Conservation (phyloP, 805 yeast genomes). For the Monosporozyma yasuniensis region DNA sequence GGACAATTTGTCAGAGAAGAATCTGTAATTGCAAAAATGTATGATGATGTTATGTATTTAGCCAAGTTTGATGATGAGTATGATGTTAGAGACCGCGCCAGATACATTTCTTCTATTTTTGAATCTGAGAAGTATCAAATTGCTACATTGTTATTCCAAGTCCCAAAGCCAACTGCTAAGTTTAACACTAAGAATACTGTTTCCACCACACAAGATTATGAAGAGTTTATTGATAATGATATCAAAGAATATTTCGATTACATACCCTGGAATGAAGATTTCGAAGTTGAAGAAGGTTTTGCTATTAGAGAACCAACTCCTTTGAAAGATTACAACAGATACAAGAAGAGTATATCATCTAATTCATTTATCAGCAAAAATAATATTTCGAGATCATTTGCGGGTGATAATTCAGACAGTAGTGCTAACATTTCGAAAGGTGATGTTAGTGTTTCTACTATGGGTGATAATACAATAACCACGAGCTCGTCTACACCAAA, state of each 20-base stretch:
- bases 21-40: constrained; percentile 41
- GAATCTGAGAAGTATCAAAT: constrained; percentile 45
- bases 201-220: neutral
- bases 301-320: constrained; percentile 33
- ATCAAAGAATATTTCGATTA: constrained; percentile 7
- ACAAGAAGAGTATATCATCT: constrained; percentile 29
- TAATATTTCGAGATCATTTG: constrained; percentile 1
- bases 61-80: constrained; percentile 65
- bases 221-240: constrained; percentile 6
- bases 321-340: constrained; percentile 34
- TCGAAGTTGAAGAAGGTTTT: constrained; percentile 7
- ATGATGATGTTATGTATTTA: constrained; percentile 50
- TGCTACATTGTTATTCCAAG: constrained; percentile 64
- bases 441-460: neutral
- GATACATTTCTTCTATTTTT: constrained; percentile 59
- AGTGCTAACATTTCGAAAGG: neutral
- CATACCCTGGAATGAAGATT: constrained; percentile 15
- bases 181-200: constrained; percentile 32
- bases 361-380: constrained; percentile 11
- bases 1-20: constrained; percentile 27
- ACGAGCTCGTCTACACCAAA: constrained; percentile 12
- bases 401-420: neutral
- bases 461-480: neutral
- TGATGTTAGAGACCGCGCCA: constrained; percentile 78
- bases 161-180: constrained; percentile 47